These are phyloP conservation scores for Phyllosticta capitalensis DNA, from an alignment of 2,329 filamentous ascomycete species.

Conservation along the genomic window DNA sequence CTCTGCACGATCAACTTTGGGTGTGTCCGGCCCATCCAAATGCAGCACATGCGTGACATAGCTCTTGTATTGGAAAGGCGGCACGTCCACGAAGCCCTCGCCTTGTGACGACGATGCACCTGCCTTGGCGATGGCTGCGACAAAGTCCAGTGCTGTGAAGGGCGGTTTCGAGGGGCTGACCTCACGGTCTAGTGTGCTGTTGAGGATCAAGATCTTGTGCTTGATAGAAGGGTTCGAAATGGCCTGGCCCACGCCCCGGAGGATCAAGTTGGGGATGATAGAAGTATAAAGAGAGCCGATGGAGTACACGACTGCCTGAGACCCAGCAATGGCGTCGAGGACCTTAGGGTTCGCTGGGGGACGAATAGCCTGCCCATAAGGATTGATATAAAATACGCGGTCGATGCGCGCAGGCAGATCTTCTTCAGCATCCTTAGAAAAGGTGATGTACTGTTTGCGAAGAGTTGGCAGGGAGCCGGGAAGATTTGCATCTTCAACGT, in stretches of 20 bases:
- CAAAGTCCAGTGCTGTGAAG: conserved; percentile 70
- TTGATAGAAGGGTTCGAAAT: conserved; percentile 45
- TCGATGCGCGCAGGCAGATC: conserved; percentile 70
- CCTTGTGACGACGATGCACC: conserved; percentile 24
- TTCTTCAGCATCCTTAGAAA: conserved; percentile 66
- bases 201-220: conserved; percentile 75
- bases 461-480: conserved; percentile 73
- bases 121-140: conserved; percentile 67
- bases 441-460: conserved; percentile 69
- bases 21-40: conserved; percentile 60
- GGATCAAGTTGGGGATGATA: conserved; percentile 71
- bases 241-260: conserved; percentile 63
- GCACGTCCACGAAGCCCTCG: not conserved
- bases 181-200: conserved; percentile 76
- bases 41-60: conserved; percentile 84
- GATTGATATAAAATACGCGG: conserved; percentile 94
- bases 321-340: conserved; percentile 52
- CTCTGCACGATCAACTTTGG: conserved; percentile 56
- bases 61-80: conserved; percentile 41
- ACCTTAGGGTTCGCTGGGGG: conserved; percentile 77
- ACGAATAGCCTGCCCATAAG: conserved; percentile 92
- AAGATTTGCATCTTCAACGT: conserved; percentile 69
- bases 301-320: conserved; percentile 72
- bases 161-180: conserved; percentile 59
- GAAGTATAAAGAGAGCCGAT: conserved; percentile 93